Conservation (phyloP, 345 rosid species). For the Camelina hispida region DNA sequence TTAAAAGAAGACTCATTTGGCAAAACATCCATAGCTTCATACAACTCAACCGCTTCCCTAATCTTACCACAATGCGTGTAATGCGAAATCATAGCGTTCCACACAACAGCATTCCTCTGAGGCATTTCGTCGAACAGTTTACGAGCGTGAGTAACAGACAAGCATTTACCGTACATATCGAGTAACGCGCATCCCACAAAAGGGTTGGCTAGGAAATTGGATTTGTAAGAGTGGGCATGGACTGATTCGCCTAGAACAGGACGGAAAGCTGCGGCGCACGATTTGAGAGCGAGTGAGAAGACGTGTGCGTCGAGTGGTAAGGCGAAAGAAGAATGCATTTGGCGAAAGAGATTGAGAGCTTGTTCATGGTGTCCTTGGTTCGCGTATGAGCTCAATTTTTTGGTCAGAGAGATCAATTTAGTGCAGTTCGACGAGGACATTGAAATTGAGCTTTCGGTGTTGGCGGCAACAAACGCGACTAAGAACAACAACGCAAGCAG, state of each 20-base stretch:
- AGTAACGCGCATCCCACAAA: conserved; percentile 59
- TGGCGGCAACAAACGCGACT: not conserved
- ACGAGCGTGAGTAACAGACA: conserved; percentile 52
- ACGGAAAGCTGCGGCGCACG: conserved; percentile 57
- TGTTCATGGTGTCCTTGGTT: conserved; percentile 56
- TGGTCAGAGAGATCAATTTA: conserved; percentile 54
- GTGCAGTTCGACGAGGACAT: conserved; percentile 49
- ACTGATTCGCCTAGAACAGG: conserved; percentile 52
- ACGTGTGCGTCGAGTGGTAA: conserved; percentile 63
- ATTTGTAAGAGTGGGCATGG: conserved; percentile 53
- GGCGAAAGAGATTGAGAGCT: conserved; percentile 59
- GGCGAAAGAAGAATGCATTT: conserved; percentile 52
- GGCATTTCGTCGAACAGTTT: conserved; percentile 68
- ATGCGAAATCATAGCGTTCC: conserved; percentile 64
- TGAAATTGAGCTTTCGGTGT: not conserved
- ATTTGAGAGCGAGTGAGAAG: conserved; percentile 66
- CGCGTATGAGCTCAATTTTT: conserved; percentile 53
- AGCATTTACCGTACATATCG: conserved; percentile 60
- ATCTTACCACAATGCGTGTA: conserved; percentile 49
- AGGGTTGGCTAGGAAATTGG: conserved; percentile 51
- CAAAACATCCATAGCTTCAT: conserved; percentile 52
- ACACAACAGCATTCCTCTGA: conserved; percentile 55
- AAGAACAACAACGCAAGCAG: too few relatives aligned
- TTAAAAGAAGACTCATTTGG: conserved; percentile 62
- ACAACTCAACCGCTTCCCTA: conserved; percentile 49